Evolutionary conservation across 2,329 filamentous ascomycete genomes (phyloP), one percentile per base, ranked within the genome.

Genomic region (Neonectria neomacrospora): DNA sequence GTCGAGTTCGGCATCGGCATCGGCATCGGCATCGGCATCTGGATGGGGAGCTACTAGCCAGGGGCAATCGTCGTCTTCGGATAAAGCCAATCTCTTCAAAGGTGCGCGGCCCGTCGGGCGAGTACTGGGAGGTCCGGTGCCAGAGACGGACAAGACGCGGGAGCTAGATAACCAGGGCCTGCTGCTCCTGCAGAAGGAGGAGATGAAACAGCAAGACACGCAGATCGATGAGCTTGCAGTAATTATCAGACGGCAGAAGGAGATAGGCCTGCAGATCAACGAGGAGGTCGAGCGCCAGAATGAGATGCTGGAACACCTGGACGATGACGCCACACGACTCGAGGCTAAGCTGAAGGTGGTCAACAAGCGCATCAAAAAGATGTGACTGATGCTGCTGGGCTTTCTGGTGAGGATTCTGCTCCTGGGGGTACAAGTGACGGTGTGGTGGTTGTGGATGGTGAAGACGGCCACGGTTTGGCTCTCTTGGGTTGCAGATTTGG

Each of bases 151-250:
- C 61, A 86, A 88, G 65, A 95, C 92, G 45, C 80, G 92, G 12
- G 91, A 95, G 76, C 78, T 93, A 57, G 92, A 93, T 74, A 96
- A 96, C 70, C 78, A 84, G 5, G 92, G 91, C 0, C 88, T 96
- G 18, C 71, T 94, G 65, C 86, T 91, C 75, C 78, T 96, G 64
- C 92, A 96, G 77, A 83, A 88, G 70, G 85, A 91, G 73, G 87
- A 92, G 76, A 92, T 95, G 83, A 74, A 83, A 56, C 88, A 91
- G 67, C 92, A 96, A 73, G 92, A 96, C 68, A 77, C 89, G 70
- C 90, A 92, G 70, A 85, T 96, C 3, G 85, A 91, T 18, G 83
- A 88, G 69, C 79, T 96, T 58, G 84, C 86, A 2, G 88, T 87
- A 67, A 89, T 93, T 51, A 89, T 95, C 50, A 81, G 88, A 51